Base-by-base conservation (phyloP, 83 land plant genomes). In the Diphasiastrum complanatum region DNA sequence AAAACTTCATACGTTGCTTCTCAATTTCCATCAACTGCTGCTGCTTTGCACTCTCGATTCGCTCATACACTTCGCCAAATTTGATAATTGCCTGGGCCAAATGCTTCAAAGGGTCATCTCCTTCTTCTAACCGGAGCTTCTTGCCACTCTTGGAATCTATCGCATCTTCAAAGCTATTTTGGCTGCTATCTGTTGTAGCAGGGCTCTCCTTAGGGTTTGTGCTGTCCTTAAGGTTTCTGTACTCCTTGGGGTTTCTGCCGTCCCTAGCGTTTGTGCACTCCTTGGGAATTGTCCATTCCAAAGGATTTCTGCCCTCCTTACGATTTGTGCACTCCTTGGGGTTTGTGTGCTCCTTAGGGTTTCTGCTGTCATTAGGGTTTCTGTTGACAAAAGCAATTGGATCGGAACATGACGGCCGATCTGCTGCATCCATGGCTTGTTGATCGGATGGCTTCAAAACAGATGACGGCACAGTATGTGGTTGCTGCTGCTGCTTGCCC, bases 1-100 rank as follows among this genome's bases (percentile, higher is more conserved):
- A 27, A 55, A 55, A 55, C 59, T 55, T 35, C 59, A 55, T 55
- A 11, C 59, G 34, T 19, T 55, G 59, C 59, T 27, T 24, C 43
- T 55, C 59, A 14, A 55, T 31, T 10, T 55, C 59, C 34, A 55
- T 55, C 38, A 55, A 12, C 59, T 55, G 59, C 34, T 55, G 35
- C 34, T 55, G 59, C 59, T 55, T 55, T n/a, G 59, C 59, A 30
- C 35, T 55, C 59, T 55, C 59, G 35, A 55, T 30, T 35, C 59
- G 8, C 59, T 55, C 59, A 30, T 55, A 55, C 14, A 55, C 59
- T 0, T 55, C 59, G 18, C 59, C 59, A 55, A 55, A 55, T 27
- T 55, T 55, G 1, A 55, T 12, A 55, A 55, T 55, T 6, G 59
- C 59, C 59, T 27, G 26, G 18, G 59, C 59, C 11, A 55, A 35